These are phyloP conservation scores for Aechmea fasciata DNA, from an alignment of 176 grass and related monocot genomes.

Conservation along the genomic window DNA sequence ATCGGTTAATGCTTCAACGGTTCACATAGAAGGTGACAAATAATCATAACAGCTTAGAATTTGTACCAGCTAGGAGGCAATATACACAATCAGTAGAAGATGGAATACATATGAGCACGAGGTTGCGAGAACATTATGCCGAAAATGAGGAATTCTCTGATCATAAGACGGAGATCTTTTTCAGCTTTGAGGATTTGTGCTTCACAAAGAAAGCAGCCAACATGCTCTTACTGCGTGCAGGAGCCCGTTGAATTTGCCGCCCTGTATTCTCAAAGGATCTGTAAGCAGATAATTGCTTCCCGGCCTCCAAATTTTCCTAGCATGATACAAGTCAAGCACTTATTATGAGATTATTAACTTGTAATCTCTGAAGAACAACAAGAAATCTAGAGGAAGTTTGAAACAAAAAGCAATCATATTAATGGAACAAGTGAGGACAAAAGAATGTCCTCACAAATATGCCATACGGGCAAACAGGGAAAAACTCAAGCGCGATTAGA, in stretches of 20 bases:
- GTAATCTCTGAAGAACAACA: no score
- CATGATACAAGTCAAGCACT: conserved; percentile 17
- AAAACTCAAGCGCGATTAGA: no score
- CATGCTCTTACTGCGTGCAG: conserved; percentile 60
- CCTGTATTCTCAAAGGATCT: conserved; percentile 60
- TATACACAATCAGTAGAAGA: conserved; percentile 17
- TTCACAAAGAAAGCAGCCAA: conserved; percentile 76
- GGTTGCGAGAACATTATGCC: conserved; percentile 1
- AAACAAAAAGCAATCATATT: conserved; percentile 17
- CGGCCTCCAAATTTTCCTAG: conserved; percentile 37
- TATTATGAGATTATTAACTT: not conserved
- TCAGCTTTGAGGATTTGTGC: conserved; percentile 55
- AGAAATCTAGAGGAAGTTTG: no score
- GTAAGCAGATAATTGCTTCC: conserved; percentile 43
- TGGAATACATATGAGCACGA: conserved; percentile 16
- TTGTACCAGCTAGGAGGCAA: not conserved
- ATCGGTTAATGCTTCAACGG: not conserved
- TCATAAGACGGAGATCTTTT: conserved; percentile 59
- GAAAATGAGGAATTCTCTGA: conserved; percentile 11
- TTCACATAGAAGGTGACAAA: not conserved
- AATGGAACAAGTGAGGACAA: no score
- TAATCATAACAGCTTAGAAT: no score
- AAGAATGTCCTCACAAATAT: no score
- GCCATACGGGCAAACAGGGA: no score
- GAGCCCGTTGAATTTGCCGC: conserved; percentile 60